A percentile compares a stretch with the other conserved stretches of the same genome.
phyloP scores from a whole-genome alignment of 1,284 basidiomycete genomes.

The Mrakiaceae sp. region DNA sequence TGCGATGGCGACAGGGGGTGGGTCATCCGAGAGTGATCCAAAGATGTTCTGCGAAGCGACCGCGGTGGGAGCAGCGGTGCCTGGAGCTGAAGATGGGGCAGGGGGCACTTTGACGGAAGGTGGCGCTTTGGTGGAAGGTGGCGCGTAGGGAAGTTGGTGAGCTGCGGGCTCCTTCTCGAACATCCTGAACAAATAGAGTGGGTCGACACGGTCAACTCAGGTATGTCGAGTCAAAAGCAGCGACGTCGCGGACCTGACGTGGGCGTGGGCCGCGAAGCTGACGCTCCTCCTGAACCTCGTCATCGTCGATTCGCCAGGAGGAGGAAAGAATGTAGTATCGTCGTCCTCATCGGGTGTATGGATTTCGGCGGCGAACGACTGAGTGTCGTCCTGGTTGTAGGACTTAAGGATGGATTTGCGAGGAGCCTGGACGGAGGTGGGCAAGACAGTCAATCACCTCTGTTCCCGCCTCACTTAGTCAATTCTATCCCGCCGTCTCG shows the following conservation, averaged over 20 bases:
- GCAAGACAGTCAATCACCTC: neutral
- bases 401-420: slow-evolving; percentile 24
- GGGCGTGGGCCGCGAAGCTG: slow-evolving; percentile 23
- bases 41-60: neutral
- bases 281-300: slow-evolving; percentile 21
- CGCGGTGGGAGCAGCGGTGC: no score
- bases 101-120: no score
- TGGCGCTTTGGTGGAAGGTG: neutral
- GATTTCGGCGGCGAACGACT: neutral
- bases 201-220: neutral
- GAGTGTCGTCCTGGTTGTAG: slow-evolving; percentile 15
- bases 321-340: slow-evolving; percentile 2
- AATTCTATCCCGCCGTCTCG: neutral
- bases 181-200: slow-evolving; percentile 5
- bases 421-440: slow-evolving; percentile 17
- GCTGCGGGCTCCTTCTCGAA: slow-evolving; percentile 3
- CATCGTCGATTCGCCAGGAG: slow-evolving; percentile 14
- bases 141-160: slow-evolving; percentile 2
- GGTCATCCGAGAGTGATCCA: neutral
- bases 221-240: neutral
- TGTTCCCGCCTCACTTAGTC: neutral
- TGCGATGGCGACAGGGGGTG: no score
- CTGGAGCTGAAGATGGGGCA: no score
- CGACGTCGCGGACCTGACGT: slow-evolving; percentile 20
- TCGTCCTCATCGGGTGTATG: slow-evolving; percentile 7